These are phyloP conservation scores for Pleurozium schreberi DNA, from an alignment of 225 moss, liverwort and hornwort species.

Conservation along the genomic window DNA sequence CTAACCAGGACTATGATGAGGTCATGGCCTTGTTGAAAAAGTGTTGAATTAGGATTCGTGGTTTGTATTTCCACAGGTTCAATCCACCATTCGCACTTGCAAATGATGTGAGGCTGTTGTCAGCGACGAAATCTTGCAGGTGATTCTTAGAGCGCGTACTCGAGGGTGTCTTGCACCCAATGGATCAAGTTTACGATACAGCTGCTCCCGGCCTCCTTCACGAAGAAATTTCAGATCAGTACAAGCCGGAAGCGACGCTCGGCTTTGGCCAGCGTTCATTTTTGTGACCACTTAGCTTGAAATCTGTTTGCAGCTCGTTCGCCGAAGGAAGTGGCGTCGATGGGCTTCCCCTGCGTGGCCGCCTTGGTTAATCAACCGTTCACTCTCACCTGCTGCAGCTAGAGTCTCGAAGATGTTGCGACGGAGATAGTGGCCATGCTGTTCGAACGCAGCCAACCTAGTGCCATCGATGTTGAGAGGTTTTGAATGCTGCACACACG, in stretches of 20 bases:
- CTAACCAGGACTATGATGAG: background rate
- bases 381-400: background rate
- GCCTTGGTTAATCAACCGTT: background rate
- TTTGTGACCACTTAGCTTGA: background rate
- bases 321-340: background rate
- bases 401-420: background rate
- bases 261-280: background rate
- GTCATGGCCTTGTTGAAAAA: background rate
- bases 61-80: background rate
- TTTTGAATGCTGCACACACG: background rate
- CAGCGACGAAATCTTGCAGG: background rate
- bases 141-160: background rate
- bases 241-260: background rate
- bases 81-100: background rate
- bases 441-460: background rate
- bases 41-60: background rate
- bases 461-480: background rate
- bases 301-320: background rate
- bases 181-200: background rate
- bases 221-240: background rate
- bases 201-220: background rate
- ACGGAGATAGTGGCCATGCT: background rate
- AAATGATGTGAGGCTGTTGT: background rate
- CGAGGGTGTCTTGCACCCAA: background rate
- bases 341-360: background rate